A percentile compares a stretch with the other conserved stretches of the same genome.
phyloP scores from a whole-genome alignment of 2,329 filamentous ascomycete genomes.

The Nigrospora osmanthi region DNA sequence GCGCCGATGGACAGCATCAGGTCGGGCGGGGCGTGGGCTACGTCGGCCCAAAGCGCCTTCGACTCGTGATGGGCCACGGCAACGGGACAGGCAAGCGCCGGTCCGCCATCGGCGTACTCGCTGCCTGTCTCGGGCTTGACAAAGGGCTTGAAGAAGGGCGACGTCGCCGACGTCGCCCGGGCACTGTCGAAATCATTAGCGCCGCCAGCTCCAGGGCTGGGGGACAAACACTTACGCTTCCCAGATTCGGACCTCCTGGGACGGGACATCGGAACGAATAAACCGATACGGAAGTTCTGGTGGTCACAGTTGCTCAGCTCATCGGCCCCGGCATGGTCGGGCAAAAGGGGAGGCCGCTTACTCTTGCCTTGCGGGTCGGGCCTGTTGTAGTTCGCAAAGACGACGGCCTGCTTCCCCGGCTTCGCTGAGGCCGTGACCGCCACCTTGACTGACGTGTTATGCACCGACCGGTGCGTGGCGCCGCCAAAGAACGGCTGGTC shows the following conservation, averaged over 20 bases:
- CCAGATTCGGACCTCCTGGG: constrained; percentile 20
- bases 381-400: constrained; percentile 24
- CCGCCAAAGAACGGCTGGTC: constrained; percentile 22
- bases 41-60: constrained; percentile 18
- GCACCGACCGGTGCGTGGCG: constrained; percentile 13
- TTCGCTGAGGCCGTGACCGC: constrained; percentile 17
- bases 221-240: constrained; percentile 18
- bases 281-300: constrained; percentile 18
- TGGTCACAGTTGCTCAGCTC: neutral
- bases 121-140: constrained; percentile 9
- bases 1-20: constrained; percentile 20
- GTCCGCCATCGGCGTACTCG: constrained; percentile 1
- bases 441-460: constrained; percentile 16
- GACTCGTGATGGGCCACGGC: constrained; percentile 17
- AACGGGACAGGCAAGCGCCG: constrained; percentile 15
- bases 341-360: constrained; percentile 1
- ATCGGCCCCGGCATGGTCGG: neutral
- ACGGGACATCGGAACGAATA: constrained; percentile 15
- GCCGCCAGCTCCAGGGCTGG: neutral
- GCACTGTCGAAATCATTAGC: constrained; percentile 10
- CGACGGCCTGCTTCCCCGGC: constrained; percentile 14
- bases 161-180: constrained; percentile 19
- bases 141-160: constrained; percentile 21
- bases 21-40: constrained; percentile 14
- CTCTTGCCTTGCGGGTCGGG: constrained; percentile 15